Percentiles rank a stretch among this genome's conserved stretches.
Evolutionary conservation across 1,284 basidiomycete species (phyloP).

Genomic region (Leccinum griseonigrum): DNA sequence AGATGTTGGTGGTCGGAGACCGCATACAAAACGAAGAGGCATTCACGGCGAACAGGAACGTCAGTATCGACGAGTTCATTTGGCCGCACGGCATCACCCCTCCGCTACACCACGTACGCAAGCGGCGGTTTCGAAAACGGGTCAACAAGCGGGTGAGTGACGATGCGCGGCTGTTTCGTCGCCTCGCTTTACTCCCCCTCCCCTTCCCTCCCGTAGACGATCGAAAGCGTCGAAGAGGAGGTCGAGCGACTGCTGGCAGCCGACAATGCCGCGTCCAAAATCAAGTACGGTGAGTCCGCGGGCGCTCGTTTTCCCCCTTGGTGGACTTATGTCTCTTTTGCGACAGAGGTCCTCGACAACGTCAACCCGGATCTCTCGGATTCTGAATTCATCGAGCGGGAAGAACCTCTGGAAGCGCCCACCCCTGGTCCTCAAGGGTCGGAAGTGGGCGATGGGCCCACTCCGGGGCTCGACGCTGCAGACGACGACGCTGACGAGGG

Average conservation of each 20-base stretch:
- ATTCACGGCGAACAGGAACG: constrained; percentile 55
- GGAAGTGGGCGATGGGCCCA: constrained; percentile 61
- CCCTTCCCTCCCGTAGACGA: constrained; percentile 53
- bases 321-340: neutral
- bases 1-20: constrained; percentile 88
- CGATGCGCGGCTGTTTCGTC: neutral
- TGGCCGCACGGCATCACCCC: constrained; percentile 98
- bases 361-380: constrained; percentile 86
- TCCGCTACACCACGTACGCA: constrained; percentile 87
- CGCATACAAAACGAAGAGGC: constrained; percentile 72
- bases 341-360: constrained; percentile 73
- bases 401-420: constrained; percentile 57
- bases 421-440: constrained; percentile 59
- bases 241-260: constrained; percentile 90
- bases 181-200: constrained; percentile 3
- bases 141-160: constrained; percentile 73
- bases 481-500: constrained; percentile 62
- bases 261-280: constrained; percentile 79
- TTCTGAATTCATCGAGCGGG: constrained; percentile 77
- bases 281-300: constrained; percentile 65
- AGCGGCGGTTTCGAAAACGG: constrained; percentile 91
- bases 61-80: constrained; percentile 95
- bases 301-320: neutral
- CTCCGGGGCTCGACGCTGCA: constrained; percentile 50
- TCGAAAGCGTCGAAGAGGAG: constrained; percentile 96